phyloP scores from a whole-genome alignment of 176 grass and related monocot species.

The Puya raimondii region DNA sequence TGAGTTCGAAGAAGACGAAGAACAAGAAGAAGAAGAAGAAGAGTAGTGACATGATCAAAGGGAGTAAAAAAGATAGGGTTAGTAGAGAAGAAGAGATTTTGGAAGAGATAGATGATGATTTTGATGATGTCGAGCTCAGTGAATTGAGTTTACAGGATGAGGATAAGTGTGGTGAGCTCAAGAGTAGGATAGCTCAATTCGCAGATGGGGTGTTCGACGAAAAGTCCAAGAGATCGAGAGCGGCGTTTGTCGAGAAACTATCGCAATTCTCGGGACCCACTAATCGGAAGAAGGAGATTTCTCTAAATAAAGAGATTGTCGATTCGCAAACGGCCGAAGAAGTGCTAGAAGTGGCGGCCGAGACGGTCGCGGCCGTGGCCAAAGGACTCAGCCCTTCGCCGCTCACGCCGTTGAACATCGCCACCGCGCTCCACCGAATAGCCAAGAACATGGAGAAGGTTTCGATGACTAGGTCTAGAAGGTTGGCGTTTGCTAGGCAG shows the following conservation, averaged over 20 bases:
- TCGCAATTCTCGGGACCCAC: constrained; percentile 71
- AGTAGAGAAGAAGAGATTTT: constrained; percentile 1
- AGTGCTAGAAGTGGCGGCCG: constrained; percentile 54
- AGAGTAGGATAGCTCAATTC: constrained; percentile 32
- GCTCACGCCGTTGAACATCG: constrained; percentile 73
- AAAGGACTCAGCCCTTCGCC: constrained; percentile 86
- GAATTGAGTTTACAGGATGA: constrained; percentile 20
- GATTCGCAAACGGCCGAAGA: constrained; percentile 61
- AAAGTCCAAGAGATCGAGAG: constrained; percentile 51
- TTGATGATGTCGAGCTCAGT: constrained; percentile 20
- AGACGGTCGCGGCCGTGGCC: constrained; percentile 38
- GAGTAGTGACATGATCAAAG: constrained; percentile 25
- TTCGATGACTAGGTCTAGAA: constrained; percentile 51
- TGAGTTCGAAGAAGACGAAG: constrained; percentile 59
- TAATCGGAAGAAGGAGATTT: constrained; percentile 67
- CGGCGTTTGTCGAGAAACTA: constrained; percentile 54
- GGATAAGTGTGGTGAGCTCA: constrained; percentile 32
- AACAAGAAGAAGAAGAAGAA: constrained; percentile 41
- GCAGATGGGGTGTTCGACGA: constrained; percentile 79
- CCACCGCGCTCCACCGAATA: constrained; percentile 90
- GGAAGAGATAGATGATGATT: constrained; percentile 17
- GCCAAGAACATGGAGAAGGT: constrained; percentile 91
- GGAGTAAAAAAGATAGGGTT: constrained; percentile 17
- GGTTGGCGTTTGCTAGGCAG: constrained; percentile 61
- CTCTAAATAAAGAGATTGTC: constrained; percentile 68